Evolutionary conservation across 78 protist genomes (phyloP), one percentile per base, ranked within the genome.

Genomic region (Chrysochromulina tobinii): DNA sequence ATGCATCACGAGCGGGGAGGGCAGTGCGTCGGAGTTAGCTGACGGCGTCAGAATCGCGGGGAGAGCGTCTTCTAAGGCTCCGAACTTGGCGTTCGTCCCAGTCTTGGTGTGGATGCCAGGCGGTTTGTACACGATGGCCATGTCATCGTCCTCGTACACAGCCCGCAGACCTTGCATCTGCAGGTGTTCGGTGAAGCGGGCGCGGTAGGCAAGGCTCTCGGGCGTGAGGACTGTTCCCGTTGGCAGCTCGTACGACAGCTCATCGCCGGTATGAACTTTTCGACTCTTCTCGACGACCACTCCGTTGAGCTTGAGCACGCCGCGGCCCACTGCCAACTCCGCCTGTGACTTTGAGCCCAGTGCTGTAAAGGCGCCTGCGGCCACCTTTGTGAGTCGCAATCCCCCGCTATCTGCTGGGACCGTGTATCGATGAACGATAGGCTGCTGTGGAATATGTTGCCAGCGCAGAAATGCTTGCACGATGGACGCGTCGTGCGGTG

Each of bases 91-190:
- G 54, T 38, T 38, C 12, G 11, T 5, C 21, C 14, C 7, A 14
- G 88, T 21, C 83, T 81, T 55, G 20, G 69, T 38, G 88, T 57
- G 88, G 23, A 81, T 69, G 48, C 88, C 88, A 12, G 69, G 21
- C 3, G 88, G 88, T 51, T 81, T 81, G 88, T 14, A 12, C 18
- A 81, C 68, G 50, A 81, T 53, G n/a, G 88, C 88, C 11, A 81
- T 0, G 51, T 81, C 88, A 18, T 81, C 68, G 53, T 81, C 88
- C 88, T 81, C 88, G 69, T 58, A n/a, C 59, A 3, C 23, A 7
- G 5, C 15, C 23, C 59, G 53, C 25, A 50, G 25, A 57, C 83
- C 83, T 12, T 69, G 79, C 50, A 2, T 1, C n/a, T 2, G 38
- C 25, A 69, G 79, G 51, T 69, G 79, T 51, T 6, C 55, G 54